phyloP scores from a whole-genome alignment of 2,329 filamentous ascomycete species.

The Cordyceps javanica region DNA sequence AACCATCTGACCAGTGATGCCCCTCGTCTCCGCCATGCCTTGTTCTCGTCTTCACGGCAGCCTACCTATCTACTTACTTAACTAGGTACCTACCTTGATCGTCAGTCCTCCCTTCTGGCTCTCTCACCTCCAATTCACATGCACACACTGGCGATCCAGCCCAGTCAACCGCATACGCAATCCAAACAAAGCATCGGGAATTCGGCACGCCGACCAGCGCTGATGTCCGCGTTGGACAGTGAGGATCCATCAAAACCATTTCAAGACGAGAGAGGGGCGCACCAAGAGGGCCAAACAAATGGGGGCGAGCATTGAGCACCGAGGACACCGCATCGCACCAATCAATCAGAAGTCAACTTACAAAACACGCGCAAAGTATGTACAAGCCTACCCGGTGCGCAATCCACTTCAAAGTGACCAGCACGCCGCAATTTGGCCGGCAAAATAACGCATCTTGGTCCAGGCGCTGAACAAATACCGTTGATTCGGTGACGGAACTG shows the following conservation, averaged over 20 bases:
- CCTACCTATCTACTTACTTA: neutral
- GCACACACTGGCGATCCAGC: neutral
- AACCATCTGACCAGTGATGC: neutral
- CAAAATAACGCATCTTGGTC: neutral
- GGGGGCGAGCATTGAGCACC: neutral
- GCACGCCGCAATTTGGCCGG: neutral
- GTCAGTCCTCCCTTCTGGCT: neutral
- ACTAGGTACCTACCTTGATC: neutral
- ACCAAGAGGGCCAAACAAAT: neutral
- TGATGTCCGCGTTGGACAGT: neutral
- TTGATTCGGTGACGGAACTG: neutral
- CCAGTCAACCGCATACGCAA: neutral
- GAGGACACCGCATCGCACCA: neutral
- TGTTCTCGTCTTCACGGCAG: neutral
- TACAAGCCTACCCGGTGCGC: neutral
- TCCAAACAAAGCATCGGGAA: neutral
- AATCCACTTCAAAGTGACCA: neutral
- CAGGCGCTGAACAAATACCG: neutral
- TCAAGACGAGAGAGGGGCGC: neutral
- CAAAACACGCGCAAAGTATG: neutral
- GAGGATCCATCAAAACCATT: neutral
- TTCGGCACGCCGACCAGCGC: slow-evolving; percentile 1
- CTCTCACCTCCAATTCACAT: neutral
- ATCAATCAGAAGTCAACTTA: neutral
- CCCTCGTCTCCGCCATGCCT: neutral